Conservation (phyloP, 331 rosid genomes). For the Malus hybrid region DNA sequence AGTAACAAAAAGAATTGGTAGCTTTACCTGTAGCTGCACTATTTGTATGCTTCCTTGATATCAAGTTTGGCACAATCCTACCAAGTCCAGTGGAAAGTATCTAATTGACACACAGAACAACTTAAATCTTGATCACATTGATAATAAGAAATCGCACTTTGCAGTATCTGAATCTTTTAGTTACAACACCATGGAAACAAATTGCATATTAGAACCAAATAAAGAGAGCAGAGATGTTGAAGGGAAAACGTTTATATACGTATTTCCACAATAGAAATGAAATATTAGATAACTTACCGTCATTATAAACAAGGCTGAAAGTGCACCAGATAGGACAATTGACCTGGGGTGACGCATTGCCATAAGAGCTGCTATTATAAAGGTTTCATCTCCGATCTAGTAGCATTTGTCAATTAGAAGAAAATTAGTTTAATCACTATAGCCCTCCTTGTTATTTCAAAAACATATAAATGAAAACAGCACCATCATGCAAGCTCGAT, state of each 20-base stretch:
- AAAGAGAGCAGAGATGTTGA: not conserved
- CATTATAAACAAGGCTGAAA: conserved; percentile 82
- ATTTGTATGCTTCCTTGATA: conserved; percentile 96
- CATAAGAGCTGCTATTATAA: conserved; percentile 98
- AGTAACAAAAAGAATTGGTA: not conserved
- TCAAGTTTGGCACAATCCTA: conserved; percentile 96
- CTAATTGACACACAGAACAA: conserved; percentile 39
- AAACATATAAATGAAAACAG: not conserved
- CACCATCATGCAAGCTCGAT: not conserved
- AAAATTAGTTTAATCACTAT: not conserved
- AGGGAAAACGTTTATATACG: not conserved
- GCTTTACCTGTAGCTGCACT: conserved; percentile 88
- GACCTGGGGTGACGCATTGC: conserved; percentile 99
- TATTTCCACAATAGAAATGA: not conserved
- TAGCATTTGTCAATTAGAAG: conserved; percentile 22
- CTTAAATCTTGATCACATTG: conserved; percentile 18
- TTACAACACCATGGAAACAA: conserved; percentile 6
- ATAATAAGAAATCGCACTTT: conserved; percentile 17
- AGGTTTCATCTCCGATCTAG: conserved; percentile 99
- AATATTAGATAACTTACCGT: conserved; percentile 42
- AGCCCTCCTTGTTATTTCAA: not conserved
- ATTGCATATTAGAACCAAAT: conserved; percentile 9
- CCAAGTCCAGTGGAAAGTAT: conserved; percentile 97
- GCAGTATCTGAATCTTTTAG: conserved; percentile 1
- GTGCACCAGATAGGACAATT: conserved; percentile 92